Conservation (phyloP, 2,329 filamentous ascomycete genomes). For the Cercospora citrullina region DNA sequence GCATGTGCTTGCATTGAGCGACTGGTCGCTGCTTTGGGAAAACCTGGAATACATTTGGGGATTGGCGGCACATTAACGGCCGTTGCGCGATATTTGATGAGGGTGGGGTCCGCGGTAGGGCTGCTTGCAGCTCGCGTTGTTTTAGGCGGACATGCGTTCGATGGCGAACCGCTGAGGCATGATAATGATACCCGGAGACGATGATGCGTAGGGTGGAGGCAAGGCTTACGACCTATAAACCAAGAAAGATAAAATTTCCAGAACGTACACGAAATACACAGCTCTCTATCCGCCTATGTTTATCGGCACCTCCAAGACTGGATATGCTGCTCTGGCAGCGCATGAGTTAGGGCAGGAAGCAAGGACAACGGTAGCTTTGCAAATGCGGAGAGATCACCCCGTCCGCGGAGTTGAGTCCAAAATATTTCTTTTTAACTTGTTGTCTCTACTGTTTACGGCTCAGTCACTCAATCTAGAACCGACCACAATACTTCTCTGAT, state of each 20-base stretch:
- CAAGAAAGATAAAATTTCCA: background rate
- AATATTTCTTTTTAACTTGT: too few species aligned
- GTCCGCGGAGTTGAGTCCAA: too few species aligned
- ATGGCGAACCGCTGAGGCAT: background rate
- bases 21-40: background rate
- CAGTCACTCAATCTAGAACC: background rate
- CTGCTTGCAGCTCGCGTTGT: background rate
- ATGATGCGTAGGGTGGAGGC: background rate
- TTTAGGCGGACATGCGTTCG: background rate
- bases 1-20: background rate
- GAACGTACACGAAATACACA: too few species aligned
- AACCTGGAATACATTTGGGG: background rate
- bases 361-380: too few species aligned
- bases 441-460: too few species aligned
- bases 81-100: background rate
- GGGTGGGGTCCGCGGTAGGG: background rate
- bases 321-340: too few species aligned
- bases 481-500: conserved; percentile 61
- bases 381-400: too few species aligned
- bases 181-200: background rate
- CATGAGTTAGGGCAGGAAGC: too few species aligned
- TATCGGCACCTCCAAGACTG: too few species aligned
- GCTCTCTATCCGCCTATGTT: too few species aligned
- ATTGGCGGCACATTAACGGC: background rate
- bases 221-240: background rate